Percentiles rank a stretch among this genome's conserved stretches.
phyloP scores from a whole-genome alignment of 495 filamentous ascomycete species.

The Usnea hakonensis region DNA sequence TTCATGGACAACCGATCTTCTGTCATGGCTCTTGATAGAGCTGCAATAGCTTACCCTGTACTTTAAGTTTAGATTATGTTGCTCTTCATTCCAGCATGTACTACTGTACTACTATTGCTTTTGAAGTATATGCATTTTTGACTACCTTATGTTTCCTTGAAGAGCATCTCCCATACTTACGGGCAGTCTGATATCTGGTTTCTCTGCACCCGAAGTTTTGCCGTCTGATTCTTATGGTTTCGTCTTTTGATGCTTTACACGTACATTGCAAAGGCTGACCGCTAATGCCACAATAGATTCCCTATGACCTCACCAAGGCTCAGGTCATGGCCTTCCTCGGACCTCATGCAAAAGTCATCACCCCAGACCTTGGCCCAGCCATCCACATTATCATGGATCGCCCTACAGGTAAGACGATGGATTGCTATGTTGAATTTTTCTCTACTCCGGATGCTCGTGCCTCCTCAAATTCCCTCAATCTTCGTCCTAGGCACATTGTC shows the following conservation, averaged over 20 bases:
- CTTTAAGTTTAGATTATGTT: conserved; percentile 1
- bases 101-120: conserved; percentile 2
- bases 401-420: conserved; percentile 66
- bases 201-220: background rate
- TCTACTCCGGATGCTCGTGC: conserved; percentile 46
- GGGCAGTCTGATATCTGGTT: background rate
- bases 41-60: background rate
- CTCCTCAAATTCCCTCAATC: conserved; percentile 42
- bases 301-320: conserved; percentile 55
- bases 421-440: conserved; percentile 64
- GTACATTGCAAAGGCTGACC: background rate
- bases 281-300: conserved; percentile 46
- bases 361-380: conserved; percentile 47
- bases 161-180: background rate
- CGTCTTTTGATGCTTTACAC: background rate
- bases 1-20: background rate
- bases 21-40: background rate
- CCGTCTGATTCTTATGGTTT: background rate
- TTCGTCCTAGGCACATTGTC: conserved; percentile 34
- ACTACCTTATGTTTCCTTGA: background rate
- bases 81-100: background rate
- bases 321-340: conserved; percentile 65
- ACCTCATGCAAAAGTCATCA: conserved; percentile 51
- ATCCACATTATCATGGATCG: conserved; percentile 84
- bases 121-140: background rate